Base-by-base conservation (phyloP, 495 filamentous ascomycete genomes). In the Neurospora sp. region DNA sequence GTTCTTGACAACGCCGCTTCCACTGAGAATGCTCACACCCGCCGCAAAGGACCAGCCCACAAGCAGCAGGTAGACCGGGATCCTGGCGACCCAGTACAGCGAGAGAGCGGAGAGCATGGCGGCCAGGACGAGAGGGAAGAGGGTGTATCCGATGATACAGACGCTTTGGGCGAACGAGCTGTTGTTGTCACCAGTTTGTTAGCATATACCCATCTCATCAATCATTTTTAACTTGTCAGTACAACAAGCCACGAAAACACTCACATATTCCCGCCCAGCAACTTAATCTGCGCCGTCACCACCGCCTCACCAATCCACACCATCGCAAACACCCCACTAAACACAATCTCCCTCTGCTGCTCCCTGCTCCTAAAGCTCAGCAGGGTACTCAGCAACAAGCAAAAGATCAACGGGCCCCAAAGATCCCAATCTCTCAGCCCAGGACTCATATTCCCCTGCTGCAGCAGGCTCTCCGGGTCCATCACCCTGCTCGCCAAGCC, bases 91-190 rank as follows among this genome's bases (percentile, higher is more conserved):
- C 40, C 88, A 90, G 39, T 88, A 90, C 7, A 98, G 85, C 69
- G 87, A 84, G 10, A 99, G 73, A 1, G 94, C 95, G 71, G 94
- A 97, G 73, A 99, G 88, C 46, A 98, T 81, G 14, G 96, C 89
- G 8, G 96, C 96, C 77, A 99, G 91, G 77, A 98, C 96, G 44
- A 99, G 87, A n/a, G 96, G 96, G 84, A 99, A 99, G 71, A 99
- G 90, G 3, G 96, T 99, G 82, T 99, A 99, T 42, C 96, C 96
- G 80, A 99, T 99, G 77, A 99, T 97, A 81, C 93, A 97, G 74
- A 99, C 88, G 68, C 93, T 94, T 82, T 98, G 96, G 84, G 96
- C 95, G 82, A 99, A 99, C 37, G 96, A 97, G 74, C 96, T 98
- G 75, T n/a, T 70, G 12, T 72, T n/a, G 40, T 38, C 16, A 40